These are phyloP conservation scores for Yamadazyma nakazawae DNA, from an alignment of 805 yeast genomes.

Conservation along the genomic window DNA sequence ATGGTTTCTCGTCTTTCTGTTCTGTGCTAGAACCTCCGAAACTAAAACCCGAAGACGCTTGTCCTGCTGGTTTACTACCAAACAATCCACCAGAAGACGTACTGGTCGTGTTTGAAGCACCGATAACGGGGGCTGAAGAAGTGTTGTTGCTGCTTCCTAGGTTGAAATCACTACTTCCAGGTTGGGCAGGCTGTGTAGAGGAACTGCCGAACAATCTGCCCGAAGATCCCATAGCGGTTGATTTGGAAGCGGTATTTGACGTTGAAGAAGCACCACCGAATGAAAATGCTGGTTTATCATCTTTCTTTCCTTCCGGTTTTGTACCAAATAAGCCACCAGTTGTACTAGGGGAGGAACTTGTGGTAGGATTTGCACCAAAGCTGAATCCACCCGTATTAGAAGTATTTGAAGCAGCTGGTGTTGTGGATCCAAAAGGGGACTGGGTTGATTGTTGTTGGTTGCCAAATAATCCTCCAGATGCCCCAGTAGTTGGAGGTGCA, in stretches of 20 bases:
- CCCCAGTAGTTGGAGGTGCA: neutral
- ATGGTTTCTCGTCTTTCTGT: constrained; percentile 11
- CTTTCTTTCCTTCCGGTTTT: too few species aligned
- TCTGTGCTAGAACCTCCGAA: neutral
- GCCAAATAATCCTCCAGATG: constrained; percentile 7
- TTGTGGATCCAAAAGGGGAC: neutral
- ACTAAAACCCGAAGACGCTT: neutral
- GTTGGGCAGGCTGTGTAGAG: neutral
- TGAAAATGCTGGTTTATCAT: neutral
- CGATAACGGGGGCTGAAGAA: neutral
- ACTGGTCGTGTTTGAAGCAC: neutral
- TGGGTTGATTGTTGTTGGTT: neutral
- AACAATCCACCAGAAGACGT: constrained; percentile 8
- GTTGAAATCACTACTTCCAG: neutral
- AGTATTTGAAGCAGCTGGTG: neutral
- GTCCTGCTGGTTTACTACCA: constrained; percentile 2
- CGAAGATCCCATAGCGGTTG: neutral
- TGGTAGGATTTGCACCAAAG: neutral
- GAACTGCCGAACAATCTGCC: neutral
- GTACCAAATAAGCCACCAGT: neutral
- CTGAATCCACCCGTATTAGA: neutral
- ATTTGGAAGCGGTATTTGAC: neutral
- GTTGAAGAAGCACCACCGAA: neutral
- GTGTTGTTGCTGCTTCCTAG: neutral
- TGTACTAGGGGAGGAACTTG: neutral